These are phyloP conservation scores for Trichophyton schoenleinii DNA, from an alignment of 2,329 filamentous ascomycete species.

Conservation along the genomic window DNA sequence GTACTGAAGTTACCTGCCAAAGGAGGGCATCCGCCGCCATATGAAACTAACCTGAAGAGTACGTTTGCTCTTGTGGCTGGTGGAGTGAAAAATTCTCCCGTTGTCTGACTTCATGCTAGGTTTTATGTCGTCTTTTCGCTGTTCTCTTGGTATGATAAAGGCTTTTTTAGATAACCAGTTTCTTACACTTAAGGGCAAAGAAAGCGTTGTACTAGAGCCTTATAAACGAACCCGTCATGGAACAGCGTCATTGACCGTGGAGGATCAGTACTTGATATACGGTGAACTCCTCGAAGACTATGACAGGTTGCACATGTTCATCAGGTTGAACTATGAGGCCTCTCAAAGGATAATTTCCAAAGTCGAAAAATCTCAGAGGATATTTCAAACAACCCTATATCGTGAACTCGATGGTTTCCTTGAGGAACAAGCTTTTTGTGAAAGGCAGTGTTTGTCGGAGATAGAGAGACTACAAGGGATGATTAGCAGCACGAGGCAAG, in stretches of 20 bases:
- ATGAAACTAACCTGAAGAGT: constrained; percentile 5
- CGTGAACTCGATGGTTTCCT: background rate
- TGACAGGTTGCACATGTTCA: constrained; percentile 12
- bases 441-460: background rate
- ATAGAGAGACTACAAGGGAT: background rate
- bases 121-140: background rate
- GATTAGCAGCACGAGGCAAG: background rate
- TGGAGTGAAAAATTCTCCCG: background rate
- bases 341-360: constrained; percentile 11
- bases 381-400: background rate
- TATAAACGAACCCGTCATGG: background rate
- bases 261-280: background rate
- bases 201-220: background rate
- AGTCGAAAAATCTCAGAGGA: background rate
- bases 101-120: background rate
- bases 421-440: background rate
- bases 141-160: background rate
- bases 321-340: constrained; percentile 15
- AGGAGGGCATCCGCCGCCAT: background rate
- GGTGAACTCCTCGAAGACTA: constrained; percentile 11
- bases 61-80: background rate
- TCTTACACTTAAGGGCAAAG: background rate
- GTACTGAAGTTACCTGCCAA: background rate
- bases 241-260: background rate
- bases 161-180: background rate